Evolutionary conservation across 106 monocot species (phyloP), one percentile per base, ranked within the genome.

Genomic region (Platanthera guangdongensis): DNA sequence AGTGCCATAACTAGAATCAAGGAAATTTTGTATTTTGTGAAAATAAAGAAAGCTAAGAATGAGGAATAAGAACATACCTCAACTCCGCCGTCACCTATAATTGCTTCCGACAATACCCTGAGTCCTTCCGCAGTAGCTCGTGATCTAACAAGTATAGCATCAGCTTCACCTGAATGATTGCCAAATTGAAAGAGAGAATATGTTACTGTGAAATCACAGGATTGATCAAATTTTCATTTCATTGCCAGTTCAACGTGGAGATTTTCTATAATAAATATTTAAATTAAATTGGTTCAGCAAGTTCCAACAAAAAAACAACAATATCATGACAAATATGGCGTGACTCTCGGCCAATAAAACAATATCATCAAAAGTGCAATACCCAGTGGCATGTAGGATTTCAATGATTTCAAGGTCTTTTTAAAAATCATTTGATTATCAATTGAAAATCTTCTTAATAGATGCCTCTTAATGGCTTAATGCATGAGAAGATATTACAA

Each of bases 81-180:
- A 64, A 80, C 47, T 79, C 95, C 90, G 57, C 93, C 93, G 76
- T 83, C 72, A 19, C 70, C 73, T 81, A 80, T 87, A 74, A 91
- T 87, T 39, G 86, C 79, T 30, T 78, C 86, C 8, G 94, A 97
- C 7, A 89, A 55, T 74, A 86, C 8, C 60, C 76, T 89, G 14
- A 97, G 80, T 30, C 91, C 91, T 57, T 84, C 84, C 13, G 95
- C 87, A 47, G 93, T 91, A 48, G 90, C 95, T 72, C 73, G 68
- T 80, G 93, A 86, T 84, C 79, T 96, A 72, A 83, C 87, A 75
- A 90, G 76, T 64, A 96, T 91, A 21, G 90, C 93, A 78, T 91
- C 89, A 54, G 94, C 89, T 80, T 92, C 94, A 80, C 89, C 97
- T 94, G 89, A 63, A 68, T 67, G 28, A 30, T 47, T 57, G 49